Percentiles rank a stretch among this genome's conserved stretches.
Evolutionary conservation across 73 alveolate genomes (phyloP).

Genomic region (Paramecium biaurelia): DNA sequence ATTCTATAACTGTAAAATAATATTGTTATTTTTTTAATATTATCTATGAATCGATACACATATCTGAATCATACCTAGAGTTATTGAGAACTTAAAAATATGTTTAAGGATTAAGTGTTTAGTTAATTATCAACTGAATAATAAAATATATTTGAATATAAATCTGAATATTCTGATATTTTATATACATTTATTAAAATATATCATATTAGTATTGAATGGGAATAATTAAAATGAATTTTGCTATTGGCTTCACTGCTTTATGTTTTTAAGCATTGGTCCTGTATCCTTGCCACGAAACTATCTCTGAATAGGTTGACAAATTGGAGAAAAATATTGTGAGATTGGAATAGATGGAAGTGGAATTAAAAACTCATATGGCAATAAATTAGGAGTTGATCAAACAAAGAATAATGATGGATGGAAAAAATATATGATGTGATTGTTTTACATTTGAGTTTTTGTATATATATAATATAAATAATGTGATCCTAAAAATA

Average conservation of each 20-base stretch:
- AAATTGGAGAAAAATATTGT: not conserved
- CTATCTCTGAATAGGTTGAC: not conserved
- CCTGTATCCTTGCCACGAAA: constrained; percentile 15
- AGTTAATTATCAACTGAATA: not conserved
- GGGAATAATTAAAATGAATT: not conserved
- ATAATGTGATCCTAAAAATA: not conserved
- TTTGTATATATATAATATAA: not conserved
- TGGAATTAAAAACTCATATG: not conserved
- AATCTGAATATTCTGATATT: not conserved
- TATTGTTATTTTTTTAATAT: no score
- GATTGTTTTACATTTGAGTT: not conserved
- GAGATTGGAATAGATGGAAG: constrained; percentile 25
- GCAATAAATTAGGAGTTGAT: not conserved
- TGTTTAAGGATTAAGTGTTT: not conserved
- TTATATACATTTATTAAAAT: not conserved
- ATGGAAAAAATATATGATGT: not conserved
- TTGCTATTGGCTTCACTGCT: constrained; percentile 17
- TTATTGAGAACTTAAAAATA: not conserved
- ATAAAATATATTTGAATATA: not conserved
- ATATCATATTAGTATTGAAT: not conserved
- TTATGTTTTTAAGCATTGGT: constrained; percentile 12
- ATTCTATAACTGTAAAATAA: not conserved
- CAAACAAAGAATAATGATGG: not conserved
- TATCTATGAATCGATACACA: not conserved
- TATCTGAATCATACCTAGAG: not conserved